phyloP scores from a whole-genome alignment of 73 alveolate species.

The Paramecium primaurelia region DNA sequence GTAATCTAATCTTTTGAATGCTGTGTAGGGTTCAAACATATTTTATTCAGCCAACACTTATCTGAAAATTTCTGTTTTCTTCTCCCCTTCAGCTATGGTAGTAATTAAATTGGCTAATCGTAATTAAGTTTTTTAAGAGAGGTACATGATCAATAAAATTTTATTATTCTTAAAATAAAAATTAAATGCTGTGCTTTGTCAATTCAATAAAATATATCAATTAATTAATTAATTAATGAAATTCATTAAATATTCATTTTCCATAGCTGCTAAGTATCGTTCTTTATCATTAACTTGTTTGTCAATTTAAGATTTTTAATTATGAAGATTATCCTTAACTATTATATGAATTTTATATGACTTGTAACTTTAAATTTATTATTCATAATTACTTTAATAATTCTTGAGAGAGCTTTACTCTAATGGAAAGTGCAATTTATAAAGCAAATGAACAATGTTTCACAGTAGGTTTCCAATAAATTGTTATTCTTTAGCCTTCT shows the following conservation, averaged over 20 bases:
- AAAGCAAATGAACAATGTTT: constrained; percentile 66
- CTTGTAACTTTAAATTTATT: constrained; percentile 14
- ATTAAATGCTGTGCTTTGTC: background rate
- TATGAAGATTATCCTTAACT: constrained; percentile 22
- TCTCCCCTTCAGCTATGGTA: constrained; percentile 30
- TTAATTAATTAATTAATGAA: constrained; percentile 21
- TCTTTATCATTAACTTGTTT: constrained; percentile 70
- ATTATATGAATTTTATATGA: constrained; percentile 30
- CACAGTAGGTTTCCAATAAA: constrained; percentile 65
- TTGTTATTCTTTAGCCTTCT: background rate
- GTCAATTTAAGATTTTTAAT: constrained; percentile 45
- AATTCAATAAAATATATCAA: background rate
- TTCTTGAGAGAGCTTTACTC: constrained; percentile 50
- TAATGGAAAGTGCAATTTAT: constrained; percentile 63
- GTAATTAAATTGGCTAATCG: constrained; percentile 23
- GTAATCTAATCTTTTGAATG: constrained; percentile 37
- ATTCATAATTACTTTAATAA: background rate
- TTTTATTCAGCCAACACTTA: constrained; percentile 21
- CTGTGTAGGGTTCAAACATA: constrained; percentile 44
- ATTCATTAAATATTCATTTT: constrained; percentile 56
- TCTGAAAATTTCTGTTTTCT: constrained; percentile 16
- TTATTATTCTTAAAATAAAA: background rate
- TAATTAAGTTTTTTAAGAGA: background rate
- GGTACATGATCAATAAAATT: constrained; percentile 7
- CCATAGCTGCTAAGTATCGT: constrained; percentile 69